A percentile compares a stretch with the other conserved stretches of the same genome.
Conservation (phyloP, 2,329 filamentous ascomycete genomes). For the Arthroderma sp. region DNA sequence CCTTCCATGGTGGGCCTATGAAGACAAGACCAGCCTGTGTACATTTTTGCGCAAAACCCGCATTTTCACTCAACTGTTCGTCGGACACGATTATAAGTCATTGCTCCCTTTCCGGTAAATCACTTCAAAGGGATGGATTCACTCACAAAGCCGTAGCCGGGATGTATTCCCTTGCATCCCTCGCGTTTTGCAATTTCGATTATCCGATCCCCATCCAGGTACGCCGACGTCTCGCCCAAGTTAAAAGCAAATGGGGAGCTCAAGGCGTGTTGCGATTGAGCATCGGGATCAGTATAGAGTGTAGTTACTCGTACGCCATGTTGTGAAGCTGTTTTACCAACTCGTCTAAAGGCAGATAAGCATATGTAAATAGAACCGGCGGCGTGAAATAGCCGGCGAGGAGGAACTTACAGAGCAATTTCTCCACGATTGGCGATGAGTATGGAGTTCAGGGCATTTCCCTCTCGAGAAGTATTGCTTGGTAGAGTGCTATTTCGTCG, state of each 20-base stretch:
- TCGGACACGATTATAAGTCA: not conserved
- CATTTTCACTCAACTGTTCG: conserved; percentile 66
- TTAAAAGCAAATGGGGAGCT: conserved; percentile 73
- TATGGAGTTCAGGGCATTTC: conserved; percentile 53
- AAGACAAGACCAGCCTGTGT: conserved; percentile 84
- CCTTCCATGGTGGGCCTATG: conserved; percentile 73
- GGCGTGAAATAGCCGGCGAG: not conserved
- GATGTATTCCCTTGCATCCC: conserved; percentile 83
- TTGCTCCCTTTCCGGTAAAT: not conserved
- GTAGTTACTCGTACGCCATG: conserved; percentile 90
- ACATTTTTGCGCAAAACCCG: conserved; percentile 76
- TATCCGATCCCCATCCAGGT: conserved; percentile 87
- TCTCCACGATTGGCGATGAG: conserved; percentile 95
- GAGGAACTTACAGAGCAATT: conserved; percentile 56
- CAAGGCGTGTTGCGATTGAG: conserved; percentile 72
- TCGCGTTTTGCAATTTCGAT: conserved; percentile 75
- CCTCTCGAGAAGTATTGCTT: conserved; percentile 9
- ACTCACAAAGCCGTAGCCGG: conserved; percentile 73
- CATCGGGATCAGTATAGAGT: conserved; percentile 87
- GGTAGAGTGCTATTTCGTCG: conserved; percentile 6
- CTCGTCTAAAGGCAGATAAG: conserved; percentile 40
- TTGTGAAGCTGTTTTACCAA: conserved; percentile 72
- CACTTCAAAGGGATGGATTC: conserved; percentile 1
- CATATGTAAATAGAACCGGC: not conserved
- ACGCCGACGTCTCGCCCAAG: conserved; percentile 64